Evolutionary conservation across 148 eudicot species (phyloP).

Genomic region (Fallopia convolvulus): DNA sequence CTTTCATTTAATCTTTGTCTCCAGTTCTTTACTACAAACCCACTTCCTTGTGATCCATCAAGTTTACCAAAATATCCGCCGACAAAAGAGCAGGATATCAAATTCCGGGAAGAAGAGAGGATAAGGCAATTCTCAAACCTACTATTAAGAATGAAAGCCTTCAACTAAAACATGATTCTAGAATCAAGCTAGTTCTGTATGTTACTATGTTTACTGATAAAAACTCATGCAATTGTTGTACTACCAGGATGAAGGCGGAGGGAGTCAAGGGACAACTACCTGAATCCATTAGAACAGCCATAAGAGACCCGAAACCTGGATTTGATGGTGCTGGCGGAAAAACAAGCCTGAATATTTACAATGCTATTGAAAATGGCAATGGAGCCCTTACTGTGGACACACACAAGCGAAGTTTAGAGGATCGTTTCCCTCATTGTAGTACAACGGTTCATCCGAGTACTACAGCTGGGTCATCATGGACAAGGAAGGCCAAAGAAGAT

Average conservation of each 20-base stretch:
- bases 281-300: slow-evolving; percentile 40
- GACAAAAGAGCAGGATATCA: slow-evolving; percentile 68
- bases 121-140: slow-evolving; percentile 39
- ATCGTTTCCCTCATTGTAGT: slow-evolving; percentile 35
- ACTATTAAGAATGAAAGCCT: no score
- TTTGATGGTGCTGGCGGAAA: slow-evolving; percentile 31
- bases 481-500: slow-evolving; percentile 35
- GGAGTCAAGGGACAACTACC: slow-evolving; percentile 52
- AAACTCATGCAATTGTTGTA: background rate
- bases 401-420: slow-evolving; percentile 19
- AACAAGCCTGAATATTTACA: slow-evolving; percentile 27
- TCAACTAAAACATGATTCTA: background rate
- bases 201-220: background rate
- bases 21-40: slow-evolving; percentile 71
- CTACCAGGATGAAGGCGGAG: slow-evolving; percentile 51
- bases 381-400: slow-evolving; percentile 34
- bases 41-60: slow-evolving; percentile 79
- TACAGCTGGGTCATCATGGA: slow-evolving; percentile 37
- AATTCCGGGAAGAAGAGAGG: slow-evolving; percentile 67
- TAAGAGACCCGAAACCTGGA: slow-evolving; percentile 38
- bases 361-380: slow-evolving; percentile 26
- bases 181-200: background rate
- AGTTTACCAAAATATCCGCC: slow-evolving; percentile 75
- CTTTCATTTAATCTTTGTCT: slow-evolving; percentile 1
- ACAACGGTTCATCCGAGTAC: slow-evolving; percentile 68